Evolutionary conservation across 1,139 yeast species (phyloP).

Genomic region (Kodamaea alishanica): DNA sequence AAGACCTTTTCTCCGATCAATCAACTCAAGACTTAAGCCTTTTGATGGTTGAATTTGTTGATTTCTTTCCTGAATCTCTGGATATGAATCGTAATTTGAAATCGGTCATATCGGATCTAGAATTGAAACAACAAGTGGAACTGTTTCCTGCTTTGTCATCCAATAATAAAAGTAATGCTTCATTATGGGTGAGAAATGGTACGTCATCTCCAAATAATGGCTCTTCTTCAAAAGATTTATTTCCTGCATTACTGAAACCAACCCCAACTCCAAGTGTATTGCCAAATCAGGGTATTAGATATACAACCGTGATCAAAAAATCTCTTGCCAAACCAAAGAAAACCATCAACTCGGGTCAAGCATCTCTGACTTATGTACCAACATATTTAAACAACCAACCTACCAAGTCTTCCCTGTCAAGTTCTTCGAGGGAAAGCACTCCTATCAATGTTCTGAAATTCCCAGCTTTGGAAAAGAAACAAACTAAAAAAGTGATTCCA

Average conservation of each 20-base stretch:
- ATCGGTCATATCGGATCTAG: slow-evolving; percentile 23
- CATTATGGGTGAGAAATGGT: slow-evolving; percentile 27
- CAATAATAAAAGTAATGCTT: slow-evolving; percentile 5
- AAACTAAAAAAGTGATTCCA: slow-evolving; percentile 33
- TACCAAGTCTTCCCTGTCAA: slow-evolving; percentile 1
- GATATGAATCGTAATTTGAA: slow-evolving; percentile 28
- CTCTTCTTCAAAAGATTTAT: slow-evolving; percentile 29
- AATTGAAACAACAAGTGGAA: slow-evolving; percentile 18
- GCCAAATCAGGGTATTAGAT: slow-evolving; percentile 30
- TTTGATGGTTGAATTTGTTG: slow-evolving; percentile 54
- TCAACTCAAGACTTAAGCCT: slow-evolving; percentile 48
- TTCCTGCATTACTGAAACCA: slow-evolving; percentile 53
- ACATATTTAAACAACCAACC: slow-evolving; percentile 7
- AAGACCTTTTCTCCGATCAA: slow-evolving; percentile 44
- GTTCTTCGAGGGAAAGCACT: slow-evolving; percentile 1
- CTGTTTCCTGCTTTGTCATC: slow-evolving; percentile 29
- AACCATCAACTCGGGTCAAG: slow-evolving; percentile 15
- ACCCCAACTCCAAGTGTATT: slow-evolving; percentile 18
- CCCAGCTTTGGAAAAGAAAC: slow-evolving; percentile 40
- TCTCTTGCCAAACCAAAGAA: slow-evolving; percentile 14
- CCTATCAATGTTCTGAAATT: slow-evolving; percentile 22
- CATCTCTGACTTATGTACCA: slow-evolving; percentile 20
- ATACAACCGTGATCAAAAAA: slow-evolving; percentile 40
- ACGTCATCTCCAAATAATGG: neutral
- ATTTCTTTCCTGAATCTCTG: slow-evolving; percentile 42